Base-by-base conservation (phyloP, 129 eudicot genomes). In the Centrapalus pauciflorus region DNA sequence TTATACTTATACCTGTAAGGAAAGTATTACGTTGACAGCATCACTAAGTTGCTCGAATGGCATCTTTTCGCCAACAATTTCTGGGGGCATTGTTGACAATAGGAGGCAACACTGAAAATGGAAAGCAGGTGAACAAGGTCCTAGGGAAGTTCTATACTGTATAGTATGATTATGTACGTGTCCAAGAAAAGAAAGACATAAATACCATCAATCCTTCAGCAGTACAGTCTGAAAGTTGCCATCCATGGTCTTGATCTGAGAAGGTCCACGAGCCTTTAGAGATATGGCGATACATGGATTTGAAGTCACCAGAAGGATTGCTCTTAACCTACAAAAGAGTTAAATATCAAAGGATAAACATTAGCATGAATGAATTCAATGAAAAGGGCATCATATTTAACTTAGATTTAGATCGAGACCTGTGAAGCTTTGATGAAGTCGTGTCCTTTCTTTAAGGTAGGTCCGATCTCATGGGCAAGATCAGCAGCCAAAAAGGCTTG, bases 241-340 rank as follows among this genome's bases (percentile, higher is more conserved):
- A 85, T 64, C 96, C 96, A 30, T 85, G 93, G 60, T 89, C 94
- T 78, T 85, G 94, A 67, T 80, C 87, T 0, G 97, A 84, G 71
- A 87, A 84, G 11, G 97, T 87, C 95, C 97, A 90, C 0, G 90
- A 75, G 12, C 97, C 97, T 46, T 82, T 84, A 5, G 93, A 82
- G 73, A 78, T 87, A 76, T 84, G 89, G n/a, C 92, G 86, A 57
- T 86, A 29, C 97, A 90, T 90, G 60, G 80, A 55, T 67, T 52
- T 75, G 19, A 84, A 90, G 46, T 86, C 87, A 32, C 95, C 92
- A 3, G 82, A 87, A 25, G 97, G 97, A 54, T 90, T 78, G 29
- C 82, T 87, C 73, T 67, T 82, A 17, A 90, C 87, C 97, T 89
- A 55, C 9, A 56, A 7, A 40, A 51, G 11, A 46, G 0, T 51